Evolutionary conservation across 768 basidiomycete genomes (phyloP).

Genomic region (Lentinula aciculospora): DNA sequence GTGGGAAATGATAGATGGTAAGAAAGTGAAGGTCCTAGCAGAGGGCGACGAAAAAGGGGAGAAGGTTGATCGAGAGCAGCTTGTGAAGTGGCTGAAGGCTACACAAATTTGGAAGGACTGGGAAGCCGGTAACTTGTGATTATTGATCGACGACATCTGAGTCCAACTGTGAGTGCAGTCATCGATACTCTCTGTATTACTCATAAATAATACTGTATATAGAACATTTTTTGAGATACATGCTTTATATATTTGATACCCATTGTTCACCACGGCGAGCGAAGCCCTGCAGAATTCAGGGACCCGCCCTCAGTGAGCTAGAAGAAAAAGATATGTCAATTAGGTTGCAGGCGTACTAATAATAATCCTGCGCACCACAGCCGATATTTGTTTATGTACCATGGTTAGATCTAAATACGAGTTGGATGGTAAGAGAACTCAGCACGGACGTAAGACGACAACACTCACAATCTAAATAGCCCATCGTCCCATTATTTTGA

Average conservation of each 20-base stretch:
- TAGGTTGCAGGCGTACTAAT: neutral
- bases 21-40: conserved; percentile 63
- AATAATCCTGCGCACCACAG: conserved; percentile 29
- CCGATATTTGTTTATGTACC: conserved; percentile 43
- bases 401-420: conserved; percentile 38
- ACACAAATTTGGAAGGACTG: conserved; percentile 40
- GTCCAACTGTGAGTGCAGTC: too few relatives aligned
- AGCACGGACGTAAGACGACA: neutral
- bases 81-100: conserved; percentile 58
- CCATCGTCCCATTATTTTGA: conserved; percentile 91
- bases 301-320: conserved; percentile 36
- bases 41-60: conserved; percentile 59
- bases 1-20: conserved; percentile 71
- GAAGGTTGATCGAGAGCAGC: conserved; percentile 54
- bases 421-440: too few relatives aligned
- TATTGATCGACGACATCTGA: neutral
- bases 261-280: conserved; percentile 35
- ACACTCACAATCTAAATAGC: conserved; percentile 80
- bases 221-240: neutral
- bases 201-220: neutral
- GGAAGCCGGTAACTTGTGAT: conserved; percentile 23
- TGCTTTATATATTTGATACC: neutral
- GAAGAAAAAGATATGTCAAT: neutral
- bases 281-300: conserved; percentile 32
- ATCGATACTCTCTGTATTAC: neutral